A percentile compares a stretch with the other conserved stretches of the same genome.
phyloP scores from a whole-genome alignment of 345 rosid genomes.

The Populus tremula region DNA sequence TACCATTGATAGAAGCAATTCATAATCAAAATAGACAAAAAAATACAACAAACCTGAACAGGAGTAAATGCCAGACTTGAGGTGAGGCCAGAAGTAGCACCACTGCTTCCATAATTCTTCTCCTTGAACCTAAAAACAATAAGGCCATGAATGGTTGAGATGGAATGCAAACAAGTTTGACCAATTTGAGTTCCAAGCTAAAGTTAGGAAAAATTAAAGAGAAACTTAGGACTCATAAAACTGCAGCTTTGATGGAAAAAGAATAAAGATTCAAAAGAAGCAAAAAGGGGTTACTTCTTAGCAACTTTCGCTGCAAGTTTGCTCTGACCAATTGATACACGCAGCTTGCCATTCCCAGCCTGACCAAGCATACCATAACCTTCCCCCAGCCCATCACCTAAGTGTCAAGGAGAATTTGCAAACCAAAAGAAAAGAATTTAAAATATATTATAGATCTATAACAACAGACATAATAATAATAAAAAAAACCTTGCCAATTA shows the following conservation, averaged over 20 bases:
- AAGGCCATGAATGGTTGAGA: not conserved
- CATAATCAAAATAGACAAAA: slow-evolving; percentile 4
- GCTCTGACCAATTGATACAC: slow-evolving; percentile 83
- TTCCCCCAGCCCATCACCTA: slow-evolving; percentile 98
- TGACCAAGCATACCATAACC: slow-evolving; percentile 99
- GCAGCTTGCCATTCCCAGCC: slow-evolving; percentile 97
- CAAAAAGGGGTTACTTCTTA: slow-evolving; percentile 50
- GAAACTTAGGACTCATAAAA: not conserved
- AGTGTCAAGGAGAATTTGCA: slow-evolving; percentile 14
- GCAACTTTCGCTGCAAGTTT: slow-evolving; percentile 92
- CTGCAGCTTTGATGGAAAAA: not conserved
- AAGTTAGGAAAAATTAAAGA: not conserved
- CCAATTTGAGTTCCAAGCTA: not conserved
- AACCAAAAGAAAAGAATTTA: not conserved
- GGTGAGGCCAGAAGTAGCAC: slow-evolving; percentile 86
- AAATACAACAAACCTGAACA: slow-evolving; percentile 58
- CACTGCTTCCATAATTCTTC: slow-evolving; percentile 68
- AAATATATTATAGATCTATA: not conserved
- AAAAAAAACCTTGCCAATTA: too few species aligned
- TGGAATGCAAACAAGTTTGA: not conserved
- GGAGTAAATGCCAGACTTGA: slow-evolving; percentile 95
- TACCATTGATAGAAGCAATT: not conserved
- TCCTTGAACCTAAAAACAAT: slow-evolving; percentile 76
- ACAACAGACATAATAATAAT: not conserved
- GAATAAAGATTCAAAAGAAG: not conserved